A percentile compares a stretch with the other conserved stretches of the same genome.
Conservation (phyloP, 2,329 filamentous ascomycete species). For the Pestalotiopsis sp. region DNA sequence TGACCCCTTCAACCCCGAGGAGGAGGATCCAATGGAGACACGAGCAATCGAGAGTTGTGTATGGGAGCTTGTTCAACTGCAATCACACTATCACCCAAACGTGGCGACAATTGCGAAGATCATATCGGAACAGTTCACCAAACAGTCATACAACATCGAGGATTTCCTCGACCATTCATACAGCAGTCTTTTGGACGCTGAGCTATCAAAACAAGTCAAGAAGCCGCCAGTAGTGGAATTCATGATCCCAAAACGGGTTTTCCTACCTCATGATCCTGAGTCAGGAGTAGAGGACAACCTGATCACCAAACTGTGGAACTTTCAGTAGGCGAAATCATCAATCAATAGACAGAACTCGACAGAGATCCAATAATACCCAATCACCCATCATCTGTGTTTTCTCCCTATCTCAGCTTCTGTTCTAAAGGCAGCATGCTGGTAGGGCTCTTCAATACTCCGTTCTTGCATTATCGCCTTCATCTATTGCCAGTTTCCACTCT, state of each 20-base stretch:
- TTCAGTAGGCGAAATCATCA: constrained; percentile 32
- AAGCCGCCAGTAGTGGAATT: constrained; percentile 89
- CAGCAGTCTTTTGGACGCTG: constrained; percentile 76
- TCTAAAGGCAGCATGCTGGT: background rate
- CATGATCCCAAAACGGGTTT: constrained; percentile 86
- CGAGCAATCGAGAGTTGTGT: constrained; percentile 86
- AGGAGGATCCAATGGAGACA: constrained; percentile 82
- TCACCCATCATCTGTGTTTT: background rate
- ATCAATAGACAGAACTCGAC: background rate
- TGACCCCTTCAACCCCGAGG: constrained; percentile 77
- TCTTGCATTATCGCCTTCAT: background rate
- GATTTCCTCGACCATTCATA: constrained; percentile 97
- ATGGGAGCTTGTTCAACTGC: constrained; percentile 91
- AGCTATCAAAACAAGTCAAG: constrained; percentile 80
- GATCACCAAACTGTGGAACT: constrained; percentile 63
- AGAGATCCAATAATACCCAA: background rate
- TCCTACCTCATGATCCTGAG: constrained; percentile 53
- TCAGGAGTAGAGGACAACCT: constrained; percentile 53
- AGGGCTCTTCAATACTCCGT: background rate
- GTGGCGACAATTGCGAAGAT: constrained; percentile 93
- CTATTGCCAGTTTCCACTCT: background rate
- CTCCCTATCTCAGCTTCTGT: background rate
- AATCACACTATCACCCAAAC: constrained; percentile 95
- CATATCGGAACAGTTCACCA: constrained; percentile 95
- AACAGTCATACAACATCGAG: constrained; percentile 91